Evolutionary conservation across 768 basidiomycete genomes (phyloP).

Genomic region (Hirschioporus abietinus): DNA sequence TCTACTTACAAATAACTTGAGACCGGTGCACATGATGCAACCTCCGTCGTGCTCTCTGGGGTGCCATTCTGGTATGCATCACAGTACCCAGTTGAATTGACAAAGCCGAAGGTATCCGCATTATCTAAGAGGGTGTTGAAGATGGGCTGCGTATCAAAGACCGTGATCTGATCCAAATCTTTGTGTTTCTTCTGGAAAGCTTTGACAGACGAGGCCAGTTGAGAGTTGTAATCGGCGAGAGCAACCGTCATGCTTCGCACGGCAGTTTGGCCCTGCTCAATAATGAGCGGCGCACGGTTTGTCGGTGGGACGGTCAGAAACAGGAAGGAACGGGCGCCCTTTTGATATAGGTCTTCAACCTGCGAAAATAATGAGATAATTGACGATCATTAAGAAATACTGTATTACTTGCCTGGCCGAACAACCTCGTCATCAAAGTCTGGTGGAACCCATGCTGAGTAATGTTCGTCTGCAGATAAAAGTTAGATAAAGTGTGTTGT

Average conservation of each 20-base stretch:
- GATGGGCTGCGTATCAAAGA: slow-evolving; percentile 53
- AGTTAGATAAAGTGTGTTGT: background rate
- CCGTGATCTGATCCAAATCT: slow-evolving; percentile 38
- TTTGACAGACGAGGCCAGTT: slow-evolving; percentile 33
- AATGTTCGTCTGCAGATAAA: slow-evolving; percentile 26
- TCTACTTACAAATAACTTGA: slow-evolving; percentile 57
- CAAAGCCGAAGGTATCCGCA: slow-evolving; percentile 47
- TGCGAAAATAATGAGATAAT: slow-evolving; percentile 14
- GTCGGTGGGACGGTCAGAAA: slow-evolving; percentile 35
- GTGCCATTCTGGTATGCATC: slow-evolving; percentile 56
- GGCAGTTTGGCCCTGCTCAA: slow-evolving; percentile 29
- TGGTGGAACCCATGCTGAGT: slow-evolving; percentile 29
- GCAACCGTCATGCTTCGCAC: slow-evolving; percentile 26
- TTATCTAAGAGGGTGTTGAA: slow-evolving; percentile 56
- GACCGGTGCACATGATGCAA: slow-evolving; percentile 53
- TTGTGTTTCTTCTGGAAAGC: slow-evolving; percentile 36
- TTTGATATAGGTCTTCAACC: slow-evolving; percentile 42
- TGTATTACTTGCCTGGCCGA: slow-evolving; percentile 24
- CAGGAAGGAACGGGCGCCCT: slow-evolving; percentile 35
- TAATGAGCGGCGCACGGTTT: slow-evolving; percentile 33
- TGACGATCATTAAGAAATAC: background rate
- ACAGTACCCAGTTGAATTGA: slow-evolving; percentile 55
- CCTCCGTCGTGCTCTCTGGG: slow-evolving; percentile 45
- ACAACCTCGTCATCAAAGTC: slow-evolving; percentile 27
- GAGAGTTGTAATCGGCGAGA: slow-evolving; percentile 46